Base-by-base conservation (phyloP, 208 protist species). In the Wallacemonas sp. region DNA sequence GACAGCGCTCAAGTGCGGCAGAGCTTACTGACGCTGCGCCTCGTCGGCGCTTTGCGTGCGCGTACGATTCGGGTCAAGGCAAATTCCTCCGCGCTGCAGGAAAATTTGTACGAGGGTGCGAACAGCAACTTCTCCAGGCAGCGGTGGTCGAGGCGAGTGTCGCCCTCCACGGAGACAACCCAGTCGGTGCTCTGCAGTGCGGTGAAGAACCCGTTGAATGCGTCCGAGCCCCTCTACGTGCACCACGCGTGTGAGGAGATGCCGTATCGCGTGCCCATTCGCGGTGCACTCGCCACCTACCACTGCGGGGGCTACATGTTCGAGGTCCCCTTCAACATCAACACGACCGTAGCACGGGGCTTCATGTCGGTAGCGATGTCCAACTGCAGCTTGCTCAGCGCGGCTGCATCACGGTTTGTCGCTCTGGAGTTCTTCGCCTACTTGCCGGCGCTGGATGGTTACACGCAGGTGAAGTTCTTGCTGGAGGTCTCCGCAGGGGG, bases 241-340 rank as follows among this genome's bases (percentile, higher is more conserved):
- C 67, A 77, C 38, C 17, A 34, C 1, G 6, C 33, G 22, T 72
- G 59, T 17, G 19, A 66, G 9, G 11, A 51, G 21, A 21, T 66
- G 31, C 22, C 27, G 4, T 53, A 30, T 31, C 2, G 38, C 17
- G 21, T 38, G 21, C 27, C 17, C 30, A 30, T 54, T 11, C 31
- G 41, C 5, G 68, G 63, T 14, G 11, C 19, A 12, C 19, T 55
- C 9, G 63, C 19, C 11, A 58, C 14, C n/a, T 82, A 74, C 58
- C 65, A 75, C 60, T 72, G 68, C 58, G 72, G 77, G 9, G 77
- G 77, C 19, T 70, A 79, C 54, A 55, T 62, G 2, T 58, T 79
- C 1, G 77, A 79, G 2, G 62, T 83, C 3, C 77, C 77, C 12
- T 79, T 83, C 38, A 41, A 26, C 30, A 22, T 36, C 17, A 64